Evolutionary conservation across 2,329 filamentous ascomycete genomes (phyloP), one percentile per base, ranked within the genome.

Genomic region (Ambrosiella xylebori): DNA sequence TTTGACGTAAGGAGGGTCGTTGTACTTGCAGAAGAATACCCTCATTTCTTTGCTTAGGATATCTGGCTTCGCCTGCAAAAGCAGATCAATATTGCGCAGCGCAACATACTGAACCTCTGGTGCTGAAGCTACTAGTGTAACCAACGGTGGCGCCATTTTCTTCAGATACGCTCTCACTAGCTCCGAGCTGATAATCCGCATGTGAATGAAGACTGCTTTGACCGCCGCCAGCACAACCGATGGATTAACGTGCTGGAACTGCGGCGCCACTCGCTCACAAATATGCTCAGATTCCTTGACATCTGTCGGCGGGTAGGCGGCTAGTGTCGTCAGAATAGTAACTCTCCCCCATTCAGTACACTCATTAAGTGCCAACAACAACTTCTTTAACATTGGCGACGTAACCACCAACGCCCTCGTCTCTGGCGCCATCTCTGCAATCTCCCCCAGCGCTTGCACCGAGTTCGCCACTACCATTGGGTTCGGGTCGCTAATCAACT

Each of bases 21-120:
- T 97, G 74, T 98, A 98, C 73, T 98, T 98, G 84, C 93, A 98
- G 74, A 98, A 98, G 74, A 98, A 98, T 7, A 98, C 93, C 50
- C 93, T 82, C 66, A 98, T 82, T 70, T 98, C 93, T 70, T 97
- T 97, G 76, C 88, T 95, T 8, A 98, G 77, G 58, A 98, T 96
- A 64, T 95, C 90, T 9, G 93, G 89, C 70, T 96, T 91, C 64
- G 94, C 93, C 70, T 98, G 93, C 35, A 98, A 77, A 5, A 98
- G 77, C 39, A 98, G 80, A 65, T 98, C 93, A 66, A 98, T 98
- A 69, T 98, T 98, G 63, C 91, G 79, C 54, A 98, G 74, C 12
- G 93, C 93, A 58, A 98, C 93, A 68, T 98, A 98, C 71, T 98
- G 93, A 44, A 98, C 93, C 74, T 98, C 93, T 6, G 93, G 90